Evolutionary conservation across 176 grass and related monocot species (phyloP).

Genomic region (Eragrostis nindensis): DNA sequence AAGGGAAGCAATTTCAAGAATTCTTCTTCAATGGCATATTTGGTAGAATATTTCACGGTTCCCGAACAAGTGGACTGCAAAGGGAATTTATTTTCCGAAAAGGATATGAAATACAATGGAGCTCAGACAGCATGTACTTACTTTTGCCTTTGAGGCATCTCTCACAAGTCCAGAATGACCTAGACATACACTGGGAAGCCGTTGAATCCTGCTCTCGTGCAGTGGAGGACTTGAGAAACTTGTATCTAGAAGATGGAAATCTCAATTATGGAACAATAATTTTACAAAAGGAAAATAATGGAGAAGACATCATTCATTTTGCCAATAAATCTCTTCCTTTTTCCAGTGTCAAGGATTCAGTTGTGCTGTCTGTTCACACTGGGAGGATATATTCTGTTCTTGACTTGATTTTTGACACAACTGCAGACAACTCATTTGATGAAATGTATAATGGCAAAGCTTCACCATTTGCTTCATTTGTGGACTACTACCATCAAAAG

Average conservation of each 20-base stretch:
- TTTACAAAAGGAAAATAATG: constrained; percentile 29
- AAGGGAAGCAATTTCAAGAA: constrained; percentile 88
- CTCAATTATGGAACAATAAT: constrained; percentile 13
- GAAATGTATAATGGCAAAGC: constrained; percentile 57
- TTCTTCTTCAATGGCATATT: constrained; percentile 98
- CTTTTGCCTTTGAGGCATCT: constrained; percentile 73
- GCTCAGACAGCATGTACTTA: constrained; percentile 72
- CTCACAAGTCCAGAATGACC: constrained; percentile 37
- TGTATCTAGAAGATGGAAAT: constrained; percentile 55
- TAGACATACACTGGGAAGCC: constrained; percentile 74
- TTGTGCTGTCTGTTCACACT: constrained; percentile 89
- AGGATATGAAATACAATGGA: constrained; percentile 71
- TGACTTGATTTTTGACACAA: constrained; percentile 62
- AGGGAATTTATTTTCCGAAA: constrained; percentile 83
- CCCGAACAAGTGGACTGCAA: constrained; percentile 45
- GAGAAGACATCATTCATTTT: constrained; percentile 67
- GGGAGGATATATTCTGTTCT: constrained; percentile 88
- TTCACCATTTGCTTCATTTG: constrained; percentile 64
- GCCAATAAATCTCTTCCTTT: constrained; percentile 68
- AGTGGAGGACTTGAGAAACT: constrained; percentile 68
- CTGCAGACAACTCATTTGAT: constrained; percentile 74
- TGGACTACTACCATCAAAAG: constrained; percentile 67
- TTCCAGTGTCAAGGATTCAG: constrained; percentile 60
- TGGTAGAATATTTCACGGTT: constrained; percentile 75
- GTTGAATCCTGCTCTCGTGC: constrained; percentile 62